Conservation (phyloP, 306 rosid genomes). For the Fragaria iinumae region DNA sequence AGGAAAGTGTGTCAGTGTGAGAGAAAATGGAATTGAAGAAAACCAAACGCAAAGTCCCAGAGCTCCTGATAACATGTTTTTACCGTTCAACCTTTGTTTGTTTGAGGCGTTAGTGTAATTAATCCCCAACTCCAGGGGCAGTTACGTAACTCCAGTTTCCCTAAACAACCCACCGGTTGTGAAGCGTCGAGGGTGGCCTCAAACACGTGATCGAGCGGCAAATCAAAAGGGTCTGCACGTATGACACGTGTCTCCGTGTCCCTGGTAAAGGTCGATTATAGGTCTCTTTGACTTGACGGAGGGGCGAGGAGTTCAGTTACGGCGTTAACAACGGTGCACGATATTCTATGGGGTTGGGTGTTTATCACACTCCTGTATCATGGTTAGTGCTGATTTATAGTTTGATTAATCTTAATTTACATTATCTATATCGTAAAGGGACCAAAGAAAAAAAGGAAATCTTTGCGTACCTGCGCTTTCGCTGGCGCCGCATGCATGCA, state of each 20-base stretch:
- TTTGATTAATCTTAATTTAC: neutral
- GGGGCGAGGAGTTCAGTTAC: conserved; percentile 19
- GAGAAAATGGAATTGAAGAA: neutral
- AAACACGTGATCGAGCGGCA: conserved; percentile 23
- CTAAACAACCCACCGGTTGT: conserved; percentile 1
- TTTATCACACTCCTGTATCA: neutral
- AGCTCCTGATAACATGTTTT: conserved; percentile 20
- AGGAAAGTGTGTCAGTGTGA: neutral
- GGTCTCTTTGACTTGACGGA: neutral
- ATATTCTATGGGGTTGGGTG: conserved; percentile 15
- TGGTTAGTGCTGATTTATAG: neutral
- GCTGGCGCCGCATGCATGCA: neutral
- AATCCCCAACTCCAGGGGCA: neutral
- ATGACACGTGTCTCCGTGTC: conserved; percentile 7
- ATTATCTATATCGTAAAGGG: neutral
- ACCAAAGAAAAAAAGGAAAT: neutral
- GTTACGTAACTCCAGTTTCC: neutral
- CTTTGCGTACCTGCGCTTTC: neutral
- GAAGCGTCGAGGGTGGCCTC: conserved; percentile 22
- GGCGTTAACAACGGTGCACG: conserved; percentile 25
- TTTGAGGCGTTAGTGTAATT: neutral
- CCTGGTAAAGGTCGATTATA: conserved; percentile 11
- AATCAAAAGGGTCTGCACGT: neutral
- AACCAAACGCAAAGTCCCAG: neutral
- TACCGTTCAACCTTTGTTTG: neutral